Evolutionary conservation across 176 grass and related monocot genomes (phyloP).

Genomic region (Alopecurus myosuroides): DNA sequence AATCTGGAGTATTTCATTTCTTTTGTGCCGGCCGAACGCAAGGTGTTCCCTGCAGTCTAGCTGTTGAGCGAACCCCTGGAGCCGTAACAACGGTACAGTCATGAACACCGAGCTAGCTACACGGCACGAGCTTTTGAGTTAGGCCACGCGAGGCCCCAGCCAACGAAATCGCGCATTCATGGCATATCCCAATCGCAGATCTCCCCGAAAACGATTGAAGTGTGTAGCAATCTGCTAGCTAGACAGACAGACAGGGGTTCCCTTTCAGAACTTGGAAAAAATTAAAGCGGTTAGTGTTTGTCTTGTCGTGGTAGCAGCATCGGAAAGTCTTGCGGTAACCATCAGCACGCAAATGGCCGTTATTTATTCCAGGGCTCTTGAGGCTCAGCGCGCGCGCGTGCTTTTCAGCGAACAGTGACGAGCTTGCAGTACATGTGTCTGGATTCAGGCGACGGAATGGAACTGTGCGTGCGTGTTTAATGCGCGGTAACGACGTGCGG

Average conservation of each 20-base stretch:
- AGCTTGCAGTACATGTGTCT: background rate
- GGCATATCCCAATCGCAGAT: conserved; percentile 20
- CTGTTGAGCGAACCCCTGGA: background rate
- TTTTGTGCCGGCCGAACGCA: background rate
- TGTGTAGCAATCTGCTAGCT: no score
- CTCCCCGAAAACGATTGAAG: conserved; percentile 12
- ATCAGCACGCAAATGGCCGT: background rate
- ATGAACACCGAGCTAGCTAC: no score
- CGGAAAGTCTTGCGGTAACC: background rate
- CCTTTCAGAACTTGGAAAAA: no score
- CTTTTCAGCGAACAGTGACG: background rate
- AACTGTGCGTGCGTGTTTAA: background rate
- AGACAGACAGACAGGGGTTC: no score
- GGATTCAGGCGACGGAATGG: background rate
- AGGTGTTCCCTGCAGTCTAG: no score
- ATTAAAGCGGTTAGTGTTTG: background rate
- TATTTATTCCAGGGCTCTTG: background rate
- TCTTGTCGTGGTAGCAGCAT: background rate
- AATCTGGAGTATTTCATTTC: background rate
- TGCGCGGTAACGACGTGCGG: background rate
- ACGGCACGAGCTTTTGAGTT: conserved; percentile 7
- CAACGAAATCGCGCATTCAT: conserved; percentile 23
- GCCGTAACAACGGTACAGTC: background rate
- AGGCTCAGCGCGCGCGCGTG: background rate
- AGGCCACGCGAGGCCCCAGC: background rate